Evolutionary conservation across 306 rosid genomes (phyloP).

Genomic region (Begonia peltatifolia): DNA sequence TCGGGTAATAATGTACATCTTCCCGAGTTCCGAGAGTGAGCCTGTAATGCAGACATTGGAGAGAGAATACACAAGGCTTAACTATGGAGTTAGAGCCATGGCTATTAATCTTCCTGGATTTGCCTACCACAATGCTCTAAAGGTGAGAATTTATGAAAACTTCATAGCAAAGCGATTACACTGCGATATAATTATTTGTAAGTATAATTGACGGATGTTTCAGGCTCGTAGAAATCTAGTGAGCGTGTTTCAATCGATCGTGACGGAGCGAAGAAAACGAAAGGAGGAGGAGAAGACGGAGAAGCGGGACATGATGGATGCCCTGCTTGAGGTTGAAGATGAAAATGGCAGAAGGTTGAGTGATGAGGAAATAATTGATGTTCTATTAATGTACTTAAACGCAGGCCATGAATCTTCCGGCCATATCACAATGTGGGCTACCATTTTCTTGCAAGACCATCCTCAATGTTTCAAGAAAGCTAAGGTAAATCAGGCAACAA

Average conservation of each 20-base stretch:
- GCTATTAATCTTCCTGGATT: constrained; percentile 61
- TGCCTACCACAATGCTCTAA: constrained; percentile 46
- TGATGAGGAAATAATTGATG: constrained; percentile 53
- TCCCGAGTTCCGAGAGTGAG: constrained; percentile 31
- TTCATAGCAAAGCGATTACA: too few species aligned
- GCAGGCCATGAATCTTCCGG: constrained; percentile 88
- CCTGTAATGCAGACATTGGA: constrained; percentile 18
- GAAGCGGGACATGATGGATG: constrained; percentile 40
- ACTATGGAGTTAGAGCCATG: constrained; percentile 40
- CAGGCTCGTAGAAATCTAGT: constrained; percentile 58
- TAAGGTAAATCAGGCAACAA: constrained; percentile 22
- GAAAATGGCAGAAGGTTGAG: constrained; percentile 39
- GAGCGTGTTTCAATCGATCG: constrained; percentile 25
- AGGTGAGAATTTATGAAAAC: constrained; percentile 22
- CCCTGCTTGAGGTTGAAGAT: constrained; percentile 48
- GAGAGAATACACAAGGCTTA: constrained; percentile 25
- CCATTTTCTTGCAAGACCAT: constrained; percentile 34
- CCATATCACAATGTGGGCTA: constrained; percentile 60
- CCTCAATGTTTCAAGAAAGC: constrained; percentile 35
- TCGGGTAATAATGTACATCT: constrained; percentile 34
- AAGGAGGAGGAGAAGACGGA: constrained; percentile 5
- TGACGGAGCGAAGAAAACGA: constrained; percentile 25
- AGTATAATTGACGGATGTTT: not conserved
- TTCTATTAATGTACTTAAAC: constrained; percentile 50
- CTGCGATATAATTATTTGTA: not conserved